phyloP scores from a whole-genome alignment of 768 basidiomycete genomes.

The Trametes coccinea region DNA sequence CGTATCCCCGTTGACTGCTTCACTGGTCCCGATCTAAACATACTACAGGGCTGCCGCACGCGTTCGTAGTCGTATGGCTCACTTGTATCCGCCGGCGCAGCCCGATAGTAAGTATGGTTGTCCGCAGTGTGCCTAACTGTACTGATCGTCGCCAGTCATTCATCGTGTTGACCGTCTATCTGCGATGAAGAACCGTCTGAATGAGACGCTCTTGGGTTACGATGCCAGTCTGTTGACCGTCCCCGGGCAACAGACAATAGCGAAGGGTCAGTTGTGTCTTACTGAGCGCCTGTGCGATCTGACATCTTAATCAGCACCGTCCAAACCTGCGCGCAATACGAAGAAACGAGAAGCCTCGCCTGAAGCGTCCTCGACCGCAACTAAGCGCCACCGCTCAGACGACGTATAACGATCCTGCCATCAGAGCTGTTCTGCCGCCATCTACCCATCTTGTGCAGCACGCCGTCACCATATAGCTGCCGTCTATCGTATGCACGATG shows the following conservation, averaged over 20 bases:
- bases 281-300: background rate
- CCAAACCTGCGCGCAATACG: slow-evolving; percentile 11
- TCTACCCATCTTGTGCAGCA: too few relatives aligned
- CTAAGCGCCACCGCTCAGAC: slow-evolving; percentile 7
- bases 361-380: background rate
- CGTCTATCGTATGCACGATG: too few relatives aligned
- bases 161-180: slow-evolving; percentile 1
- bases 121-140: background rate
- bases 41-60: slow-evolving; percentile 7
- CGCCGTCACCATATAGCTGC: too few relatives aligned
- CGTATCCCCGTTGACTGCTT: background rate
- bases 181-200: background rate
- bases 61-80: slow-evolving; percentile 19
- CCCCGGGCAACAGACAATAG: slow-evolving; percentile 1
- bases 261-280: slow-evolving; percentile 8
- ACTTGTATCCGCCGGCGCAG: slow-evolving; percentile 9
- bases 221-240: slow-evolving; percentile 21
- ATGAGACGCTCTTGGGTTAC: background rate
- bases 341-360: slow-evolving; percentile 11
- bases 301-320: background rate
- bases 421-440: too few relatives aligned
- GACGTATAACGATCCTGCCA: background rate
- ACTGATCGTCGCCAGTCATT: background rate
- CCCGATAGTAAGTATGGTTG: slow-evolving; percentile 6
- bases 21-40: background rate